Conservation (phyloP, 202 grass and related monocot species). For the Elaeis oleifera region DNA sequence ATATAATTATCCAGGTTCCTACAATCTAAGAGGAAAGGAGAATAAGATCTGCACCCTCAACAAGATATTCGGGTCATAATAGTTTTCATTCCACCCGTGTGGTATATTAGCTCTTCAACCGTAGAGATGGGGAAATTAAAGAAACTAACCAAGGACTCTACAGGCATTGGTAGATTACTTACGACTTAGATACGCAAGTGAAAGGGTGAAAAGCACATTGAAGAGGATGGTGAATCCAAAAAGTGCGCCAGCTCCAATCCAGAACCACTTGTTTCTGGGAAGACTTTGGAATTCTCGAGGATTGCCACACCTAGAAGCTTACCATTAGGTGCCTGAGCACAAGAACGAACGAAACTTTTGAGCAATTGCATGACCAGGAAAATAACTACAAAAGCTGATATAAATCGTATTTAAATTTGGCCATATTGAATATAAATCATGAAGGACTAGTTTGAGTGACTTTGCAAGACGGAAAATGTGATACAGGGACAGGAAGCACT, state of each 20-base stretch:
- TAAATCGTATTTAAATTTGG: neutral
- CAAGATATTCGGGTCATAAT: no score
- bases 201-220: conserved; percentile 92
- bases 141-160: no score
- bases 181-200: conserved; percentile 80
- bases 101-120: no score
- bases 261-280: conserved; percentile 77
- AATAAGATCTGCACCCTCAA: no score
- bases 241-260: conserved; percentile 80
- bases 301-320: conserved; percentile 52
- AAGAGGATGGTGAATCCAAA: conserved; percentile 92
- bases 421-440: neutral
- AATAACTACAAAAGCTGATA: no score
- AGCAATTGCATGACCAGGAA: neutral
- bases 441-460: conserved; percentile 6
- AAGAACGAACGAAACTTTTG: conserved; percentile 9
- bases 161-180: conserved; percentile 30
- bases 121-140: no score
- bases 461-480: neutral
- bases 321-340: conserved; percentile 33
- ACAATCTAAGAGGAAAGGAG: no score
- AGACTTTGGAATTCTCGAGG: conserved; percentile 64
- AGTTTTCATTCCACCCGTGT: no score
- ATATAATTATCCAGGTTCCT: neutral
- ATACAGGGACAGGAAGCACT: neutral